Percentiles rank a stretch among this genome's conserved stretches.
phyloP scores from a whole-genome alignment of 163 green algal species.

The Coccomyxa subellipsoidea region DNA sequence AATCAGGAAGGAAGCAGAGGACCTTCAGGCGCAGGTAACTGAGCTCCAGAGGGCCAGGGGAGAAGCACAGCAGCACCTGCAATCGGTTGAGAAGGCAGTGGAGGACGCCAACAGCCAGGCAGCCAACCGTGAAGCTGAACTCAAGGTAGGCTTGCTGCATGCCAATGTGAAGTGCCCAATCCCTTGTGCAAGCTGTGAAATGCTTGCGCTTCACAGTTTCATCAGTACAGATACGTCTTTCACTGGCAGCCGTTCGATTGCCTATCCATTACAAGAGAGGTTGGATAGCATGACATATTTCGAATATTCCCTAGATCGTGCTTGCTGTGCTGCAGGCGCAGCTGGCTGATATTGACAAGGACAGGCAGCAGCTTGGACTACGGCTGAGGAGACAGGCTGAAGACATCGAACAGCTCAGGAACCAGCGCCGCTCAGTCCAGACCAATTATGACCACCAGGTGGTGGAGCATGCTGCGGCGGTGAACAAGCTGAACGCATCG shows the following conservation, averaged over 20 bases:
- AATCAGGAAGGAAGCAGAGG: slow-evolving; percentile 21
- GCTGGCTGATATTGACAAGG: neutral
- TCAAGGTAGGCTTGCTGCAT: slow-evolving; percentile 1
- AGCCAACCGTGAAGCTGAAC: slow-evolving; percentile 2
- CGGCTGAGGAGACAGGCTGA: slow-evolving; percentile 9
- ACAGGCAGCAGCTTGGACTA: neutral
- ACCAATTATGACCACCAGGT: slow-evolving; percentile 22
- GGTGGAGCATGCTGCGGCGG: slow-evolving; percentile 48
- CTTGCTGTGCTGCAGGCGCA: slow-evolving; percentile 8
- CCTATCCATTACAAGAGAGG: too few relatives aligned
- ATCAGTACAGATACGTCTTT: too few relatives aligned
- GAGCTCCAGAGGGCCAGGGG: slow-evolving; percentile 12
- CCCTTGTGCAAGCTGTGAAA: too few relatives aligned
- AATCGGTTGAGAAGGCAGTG: neutral
- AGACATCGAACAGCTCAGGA: slow-evolving; percentile 22
- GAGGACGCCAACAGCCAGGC: slow-evolving; percentile 11
- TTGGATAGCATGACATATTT: too few relatives aligned
- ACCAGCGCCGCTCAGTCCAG: neutral
- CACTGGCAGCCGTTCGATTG: too few relatives aligned
- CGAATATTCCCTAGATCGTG: too few relatives aligned
- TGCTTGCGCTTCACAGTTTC: too few relatives aligned
- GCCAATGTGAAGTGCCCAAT: slow-evolving; percentile 10
- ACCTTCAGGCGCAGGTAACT: slow-evolving; percentile 23
- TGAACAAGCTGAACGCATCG: slow-evolving; percentile 31
- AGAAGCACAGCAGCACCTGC: slow-evolving; percentile 24